Conservation (phyloP, 2,329 filamentous ascomycete genomes). For the Colletotrichum spaethianum region DNA sequence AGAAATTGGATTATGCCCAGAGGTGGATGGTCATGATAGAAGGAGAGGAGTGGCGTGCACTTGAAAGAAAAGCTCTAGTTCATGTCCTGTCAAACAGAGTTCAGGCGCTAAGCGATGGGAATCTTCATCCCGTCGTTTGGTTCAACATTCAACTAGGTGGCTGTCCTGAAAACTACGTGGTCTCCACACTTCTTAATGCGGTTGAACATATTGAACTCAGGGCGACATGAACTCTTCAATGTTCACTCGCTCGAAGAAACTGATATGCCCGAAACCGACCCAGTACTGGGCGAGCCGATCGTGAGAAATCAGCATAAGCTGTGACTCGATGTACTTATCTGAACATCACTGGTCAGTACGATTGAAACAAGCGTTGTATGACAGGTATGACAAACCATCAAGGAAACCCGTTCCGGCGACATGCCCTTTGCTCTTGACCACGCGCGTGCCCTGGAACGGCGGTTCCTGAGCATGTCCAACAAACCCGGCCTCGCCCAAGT, state of each 20-base stretch:
- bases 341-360: constrained; percentile 3
- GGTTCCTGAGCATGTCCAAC: constrained; percentile 75
- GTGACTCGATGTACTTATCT: constrained; percentile 83
- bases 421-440: constrained; percentile 83
- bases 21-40: not conserved
- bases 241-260: constrained; percentile 72
- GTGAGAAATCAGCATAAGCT: constrained; percentile 84
- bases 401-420: constrained; percentile 81
- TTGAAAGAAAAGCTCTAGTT: not conserved
- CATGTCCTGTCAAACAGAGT: not conserved
- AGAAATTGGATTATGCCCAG: not conserved
- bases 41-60: too few relatives aligned
- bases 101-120: not conserved
- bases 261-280: constrained; percentile 74
- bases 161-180: not conserved
- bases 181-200: not conserved
- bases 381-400: constrained; percentile 69
- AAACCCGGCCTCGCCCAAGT: constrained; percentile 78
- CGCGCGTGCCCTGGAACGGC: constrained; percentile 79
- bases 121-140: too few relatives aligned
- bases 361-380: not conserved
- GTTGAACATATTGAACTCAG: constrained; percentile 25
- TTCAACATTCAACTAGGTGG: not conserved
- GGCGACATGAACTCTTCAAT: constrained; percentile 65
- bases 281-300: constrained; percentile 87